Conservation (phyloP, 768 basidiomycete species). For the Psilocybe tampanensis region DNA sequence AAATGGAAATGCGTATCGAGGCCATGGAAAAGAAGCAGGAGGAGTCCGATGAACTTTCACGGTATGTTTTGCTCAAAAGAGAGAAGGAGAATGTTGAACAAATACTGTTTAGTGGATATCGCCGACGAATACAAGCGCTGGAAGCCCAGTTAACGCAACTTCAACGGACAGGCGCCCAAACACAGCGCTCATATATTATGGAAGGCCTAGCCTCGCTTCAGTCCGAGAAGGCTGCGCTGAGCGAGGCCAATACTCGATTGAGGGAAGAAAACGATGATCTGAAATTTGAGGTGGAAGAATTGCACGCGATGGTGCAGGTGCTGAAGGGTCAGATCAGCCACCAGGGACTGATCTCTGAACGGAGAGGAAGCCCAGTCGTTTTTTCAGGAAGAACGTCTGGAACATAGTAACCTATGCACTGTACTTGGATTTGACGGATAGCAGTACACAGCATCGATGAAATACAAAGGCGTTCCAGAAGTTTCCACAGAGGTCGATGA, state of each 20-base stretch:
- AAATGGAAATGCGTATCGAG: conserved; percentile 67
- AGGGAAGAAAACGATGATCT: conserved; percentile 56
- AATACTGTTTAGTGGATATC: conserved; percentile 44
- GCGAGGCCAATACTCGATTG: conserved; percentile 28
- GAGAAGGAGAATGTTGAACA: neutral
- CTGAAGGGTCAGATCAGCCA: conserved; percentile 57
- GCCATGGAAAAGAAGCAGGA: conserved; percentile 55
- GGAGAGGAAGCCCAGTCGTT: conserved; percentile 45
- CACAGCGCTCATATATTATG: conserved; percentile 29
- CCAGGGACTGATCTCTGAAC: conserved; percentile 45
- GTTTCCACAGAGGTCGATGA: conserved; percentile 35
- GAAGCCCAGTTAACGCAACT: conserved; percentile 54
- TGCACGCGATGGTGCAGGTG: conserved; percentile 71
- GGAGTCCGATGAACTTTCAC: conserved; percentile 57
- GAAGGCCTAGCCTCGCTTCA: conserved; percentile 47
- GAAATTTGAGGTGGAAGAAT: conserved; percentile 54
- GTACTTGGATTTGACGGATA: too few species aligned
- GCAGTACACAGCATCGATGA: neutral
- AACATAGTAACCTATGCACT: neutral
- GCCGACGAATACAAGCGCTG: conserved; percentile 62
- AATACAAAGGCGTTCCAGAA: conserved; percentile 40
- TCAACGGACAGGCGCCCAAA: conserved; percentile 43
- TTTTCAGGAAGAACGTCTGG: conserved; percentile 17
- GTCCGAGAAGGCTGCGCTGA: conserved; percentile 44
- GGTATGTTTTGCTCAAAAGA: conserved; percentile 41